phyloP scores from a whole-genome alignment of 768 basidiomycete species.

The Kwoniella europaea region DNA sequence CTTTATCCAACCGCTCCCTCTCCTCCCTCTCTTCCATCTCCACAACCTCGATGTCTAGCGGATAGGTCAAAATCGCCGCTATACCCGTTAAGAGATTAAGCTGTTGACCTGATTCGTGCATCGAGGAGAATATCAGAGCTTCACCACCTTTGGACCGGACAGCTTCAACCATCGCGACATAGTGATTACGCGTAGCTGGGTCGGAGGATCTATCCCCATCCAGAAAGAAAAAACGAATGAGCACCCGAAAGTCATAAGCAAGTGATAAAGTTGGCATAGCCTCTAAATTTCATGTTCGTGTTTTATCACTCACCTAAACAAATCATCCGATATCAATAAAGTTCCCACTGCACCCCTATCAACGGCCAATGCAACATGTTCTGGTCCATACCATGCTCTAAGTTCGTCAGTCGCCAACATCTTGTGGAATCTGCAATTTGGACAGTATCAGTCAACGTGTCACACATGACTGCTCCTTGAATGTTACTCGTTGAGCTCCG shows the following conservation, averaged over 20 bases:
- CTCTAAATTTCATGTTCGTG: neutral
- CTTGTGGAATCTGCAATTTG: constrained; percentile 80
- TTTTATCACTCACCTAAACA: constrained; percentile 74
- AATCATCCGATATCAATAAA: constrained; percentile 88
- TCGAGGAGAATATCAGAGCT: constrained; percentile 95
- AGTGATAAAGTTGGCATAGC: neutral
- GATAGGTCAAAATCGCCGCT: constrained; percentile 94
- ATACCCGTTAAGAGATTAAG: constrained; percentile 94
- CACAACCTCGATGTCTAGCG: constrained; percentile 91
- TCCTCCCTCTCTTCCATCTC: constrained; percentile 88
- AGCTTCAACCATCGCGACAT: constrained; percentile 83
- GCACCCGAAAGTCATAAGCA: neutral
- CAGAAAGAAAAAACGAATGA: neutral
- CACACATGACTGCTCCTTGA: too few species aligned
- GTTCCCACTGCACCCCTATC: constrained; percentile 93
- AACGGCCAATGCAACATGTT: constrained; percentile 87
- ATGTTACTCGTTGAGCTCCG: too few species aligned
- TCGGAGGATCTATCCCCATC: constrained; percentile 71
- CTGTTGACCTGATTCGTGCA: constrained; percentile 99
- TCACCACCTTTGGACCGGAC: constrained; percentile 88
- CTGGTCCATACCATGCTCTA: constrained; percentile 97
- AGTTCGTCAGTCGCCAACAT: constrained; percentile 94
- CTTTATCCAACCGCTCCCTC: constrained; percentile 51
- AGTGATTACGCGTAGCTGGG: constrained; percentile 75
- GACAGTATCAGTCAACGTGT: neutral